phyloP scores from a whole-genome alignment of 441 rosid genomes.

The Brassica hybrid region DNA sequence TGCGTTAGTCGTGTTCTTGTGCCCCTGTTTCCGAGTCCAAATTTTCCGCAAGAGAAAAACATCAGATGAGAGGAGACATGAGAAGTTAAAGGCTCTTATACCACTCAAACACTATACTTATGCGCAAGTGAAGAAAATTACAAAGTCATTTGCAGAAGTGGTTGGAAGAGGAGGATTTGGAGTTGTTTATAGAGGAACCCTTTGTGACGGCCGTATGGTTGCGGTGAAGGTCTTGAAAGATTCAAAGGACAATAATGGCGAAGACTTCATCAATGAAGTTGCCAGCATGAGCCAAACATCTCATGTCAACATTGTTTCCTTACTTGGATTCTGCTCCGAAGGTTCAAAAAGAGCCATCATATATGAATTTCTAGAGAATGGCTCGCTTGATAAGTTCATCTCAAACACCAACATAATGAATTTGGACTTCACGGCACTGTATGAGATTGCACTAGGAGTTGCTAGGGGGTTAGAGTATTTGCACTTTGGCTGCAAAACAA shows the following conservation, averaged over 20 bases:
- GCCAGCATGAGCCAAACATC: constrained; percentile 50
- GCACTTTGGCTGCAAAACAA: constrained; percentile 56
- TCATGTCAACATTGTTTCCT: constrained; percentile 48
- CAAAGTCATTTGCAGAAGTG: background rate
- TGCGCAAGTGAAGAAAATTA: background rate
- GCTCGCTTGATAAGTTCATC: constrained; percentile 14
- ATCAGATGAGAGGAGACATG: background rate
- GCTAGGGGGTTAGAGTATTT: constrained; percentile 54
- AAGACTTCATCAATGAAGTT: constrained; percentile 54
- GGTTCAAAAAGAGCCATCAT: constrained; percentile 31
- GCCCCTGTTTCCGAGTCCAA: constrained; percentile 1
- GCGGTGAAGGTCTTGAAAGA: constrained; percentile 45
- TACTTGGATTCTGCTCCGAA: constrained; percentile 45
- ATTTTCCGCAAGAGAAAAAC: constrained; percentile 8
- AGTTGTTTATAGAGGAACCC: constrained; percentile 46
- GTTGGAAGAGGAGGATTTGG: constrained; percentile 48
- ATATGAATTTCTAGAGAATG: background rate
- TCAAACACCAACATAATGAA: background rate
- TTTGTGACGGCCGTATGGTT: constrained; percentile 39
- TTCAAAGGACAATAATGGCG: constrained; percentile 28
- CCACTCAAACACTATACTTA: constrained; percentile 17
- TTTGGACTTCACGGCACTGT: background rate
- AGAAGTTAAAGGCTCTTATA: constrained; percentile 8
- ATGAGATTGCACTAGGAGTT: constrained; percentile 2
- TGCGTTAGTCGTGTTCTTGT: background rate